Conservation (phyloP, 1,284 basidiomycete species). For the Pyrrhoderma noxium region DNA sequence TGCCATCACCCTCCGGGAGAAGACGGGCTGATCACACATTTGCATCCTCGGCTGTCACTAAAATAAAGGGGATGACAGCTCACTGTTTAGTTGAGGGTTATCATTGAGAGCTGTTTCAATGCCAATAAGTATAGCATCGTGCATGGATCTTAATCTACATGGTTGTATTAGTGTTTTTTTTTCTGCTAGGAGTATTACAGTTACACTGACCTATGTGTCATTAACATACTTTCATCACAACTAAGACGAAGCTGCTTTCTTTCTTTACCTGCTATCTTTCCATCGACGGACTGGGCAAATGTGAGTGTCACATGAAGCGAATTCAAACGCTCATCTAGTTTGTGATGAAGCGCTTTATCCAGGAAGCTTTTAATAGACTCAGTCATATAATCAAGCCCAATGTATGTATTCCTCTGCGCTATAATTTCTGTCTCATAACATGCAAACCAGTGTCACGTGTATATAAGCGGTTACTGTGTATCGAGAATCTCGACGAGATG, state of each 20-base stretch:
- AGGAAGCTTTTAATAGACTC: not conserved
- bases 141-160: conserved; percentile 75
- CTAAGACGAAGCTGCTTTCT: conserved; percentile 79
- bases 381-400: no score
- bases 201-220: conserved; percentile 82
- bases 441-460: no score
- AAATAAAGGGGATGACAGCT: conserved; percentile 25
- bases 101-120: conserved; percentile 89
- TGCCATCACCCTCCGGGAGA: conserved; percentile 40
- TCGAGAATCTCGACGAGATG: no score
- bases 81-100: conserved; percentile 89
- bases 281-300: conserved; percentile 93
- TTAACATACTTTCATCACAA: conserved; percentile 81
- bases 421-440: no score
- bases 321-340: not conserved
- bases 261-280: conserved; percentile 77
- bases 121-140: conserved; percentile 90
- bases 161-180: not conserved
- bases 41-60: not conserved
- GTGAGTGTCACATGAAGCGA: conserved; percentile 64
- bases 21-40: conserved; percentile 38
- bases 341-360: not conserved
- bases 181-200: not conserved
- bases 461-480: no score
- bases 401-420: no score